These are phyloP conservation scores for Suillus cothurnatus DNA, from an alignment of 768 basidiomycete species.

Conservation along the genomic window DNA sequence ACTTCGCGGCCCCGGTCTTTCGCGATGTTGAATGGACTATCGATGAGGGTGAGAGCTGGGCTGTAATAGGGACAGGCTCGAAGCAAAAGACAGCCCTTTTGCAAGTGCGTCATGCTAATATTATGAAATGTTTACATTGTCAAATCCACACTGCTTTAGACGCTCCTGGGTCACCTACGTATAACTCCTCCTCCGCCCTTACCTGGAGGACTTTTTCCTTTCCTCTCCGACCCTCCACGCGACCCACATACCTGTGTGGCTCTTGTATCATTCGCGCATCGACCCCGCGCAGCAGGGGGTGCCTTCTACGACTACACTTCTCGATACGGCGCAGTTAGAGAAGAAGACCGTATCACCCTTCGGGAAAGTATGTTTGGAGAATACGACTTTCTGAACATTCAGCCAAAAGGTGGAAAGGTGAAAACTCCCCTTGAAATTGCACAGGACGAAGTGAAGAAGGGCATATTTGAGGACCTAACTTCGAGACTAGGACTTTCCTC, in stretches of 20 bases:
- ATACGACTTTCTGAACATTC: conserved; percentile 38
- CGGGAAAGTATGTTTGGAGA: conserved; percentile 69
- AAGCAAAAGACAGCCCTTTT: conserved; percentile 65
- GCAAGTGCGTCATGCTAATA: conserved; percentile 48
- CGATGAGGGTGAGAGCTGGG: conserved; percentile 70
- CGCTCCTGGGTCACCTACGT: conserved; percentile 70
- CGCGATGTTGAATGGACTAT: conserved; percentile 60
- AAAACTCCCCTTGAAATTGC: conserved; percentile 27
- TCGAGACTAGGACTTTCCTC: conserved; percentile 55
- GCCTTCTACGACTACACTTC: conserved; percentile 94
- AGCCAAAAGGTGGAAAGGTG: conserved; percentile 22
- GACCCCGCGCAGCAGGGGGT: conserved; percentile 55
- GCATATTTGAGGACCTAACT: conserved; percentile 55
- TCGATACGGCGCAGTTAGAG: conserved; percentile 85
- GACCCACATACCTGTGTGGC: conserved; percentile 55
- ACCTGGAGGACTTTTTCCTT: conserved; percentile 78
- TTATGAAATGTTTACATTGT: background rate
- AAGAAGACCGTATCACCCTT: conserved; percentile 80
- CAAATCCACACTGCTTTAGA: conserved; percentile 37
- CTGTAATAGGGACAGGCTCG: conserved; percentile 65
- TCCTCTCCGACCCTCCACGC: conserved; percentile 44
- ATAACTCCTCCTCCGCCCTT: conserved; percentile 63
- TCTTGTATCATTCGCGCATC: conserved; percentile 70
- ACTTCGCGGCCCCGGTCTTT: conserved; percentile 49
- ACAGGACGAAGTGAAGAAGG: conserved; percentile 29